Conservation (phyloP, 2,329 filamentous ascomycete species). For the Orbilia ellipsospora region DNA sequence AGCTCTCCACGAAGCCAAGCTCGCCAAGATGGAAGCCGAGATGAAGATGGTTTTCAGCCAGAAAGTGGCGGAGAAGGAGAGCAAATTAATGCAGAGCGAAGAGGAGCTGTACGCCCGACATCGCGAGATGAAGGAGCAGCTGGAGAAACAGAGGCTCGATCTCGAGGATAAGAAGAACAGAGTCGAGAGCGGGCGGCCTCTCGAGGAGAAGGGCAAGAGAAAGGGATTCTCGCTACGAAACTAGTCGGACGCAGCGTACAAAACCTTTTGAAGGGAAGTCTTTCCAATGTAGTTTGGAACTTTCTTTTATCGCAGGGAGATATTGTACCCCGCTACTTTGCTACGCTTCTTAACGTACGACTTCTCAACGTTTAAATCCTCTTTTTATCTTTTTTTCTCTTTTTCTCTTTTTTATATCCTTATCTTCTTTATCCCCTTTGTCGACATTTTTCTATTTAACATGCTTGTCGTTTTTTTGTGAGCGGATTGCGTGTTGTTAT, state of each 20-base stretch:
- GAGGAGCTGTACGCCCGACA: conserved; percentile 98
- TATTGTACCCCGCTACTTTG: conserved; percentile 12
- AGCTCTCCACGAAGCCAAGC: conserved; percentile 97
- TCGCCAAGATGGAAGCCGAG: conserved; percentile 99
- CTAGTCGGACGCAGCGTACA: conserved; percentile 60
- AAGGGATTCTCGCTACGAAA: conserved; percentile 99
- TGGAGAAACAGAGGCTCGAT: conserved; percentile 92
- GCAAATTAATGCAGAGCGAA: conserved; percentile 99
- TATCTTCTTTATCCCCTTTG: conserved; percentile 31
- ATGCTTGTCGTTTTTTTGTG: conserved; percentile 35
- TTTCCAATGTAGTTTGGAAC: background rate
- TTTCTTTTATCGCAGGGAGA: background rate
- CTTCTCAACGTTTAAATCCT: conserved; percentile 29
- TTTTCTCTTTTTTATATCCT: conserved; percentile 25
- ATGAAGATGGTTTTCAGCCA: conserved; percentile 99
- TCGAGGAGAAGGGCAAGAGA: conserved; percentile 98
- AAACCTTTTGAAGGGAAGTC: conserved; percentile 46
- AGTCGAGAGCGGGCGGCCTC: conserved; percentile 91
- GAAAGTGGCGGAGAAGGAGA: conserved; percentile 99
- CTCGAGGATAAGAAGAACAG: conserved; percentile 98
- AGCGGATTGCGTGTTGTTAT: conserved; percentile 53
- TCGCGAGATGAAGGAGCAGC: conserved; percentile 99
- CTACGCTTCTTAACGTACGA: conserved; percentile 45
- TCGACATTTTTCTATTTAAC: conserved; percentile 37
- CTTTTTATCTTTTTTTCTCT: conserved; percentile 27